Evolutionary conservation across 192 early-diverging fungal genomes (phyloP), one percentile per base, ranked within the genome.

Genomic region (Kappamyces sp.): DNA sequence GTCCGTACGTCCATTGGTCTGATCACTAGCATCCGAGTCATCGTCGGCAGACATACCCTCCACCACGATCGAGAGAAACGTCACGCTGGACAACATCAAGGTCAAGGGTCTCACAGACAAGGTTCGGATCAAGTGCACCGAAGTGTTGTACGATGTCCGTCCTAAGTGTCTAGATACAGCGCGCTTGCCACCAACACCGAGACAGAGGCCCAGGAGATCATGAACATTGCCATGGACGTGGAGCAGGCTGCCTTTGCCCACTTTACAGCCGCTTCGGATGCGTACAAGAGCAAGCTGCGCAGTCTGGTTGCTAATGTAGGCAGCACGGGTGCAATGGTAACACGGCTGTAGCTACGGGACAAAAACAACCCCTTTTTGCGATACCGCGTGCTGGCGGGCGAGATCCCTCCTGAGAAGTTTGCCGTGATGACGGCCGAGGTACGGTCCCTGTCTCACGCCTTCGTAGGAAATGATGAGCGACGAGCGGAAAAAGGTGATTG

Each of bases 381-480:
- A 51, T 74, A 78, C 35, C 70, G 70, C 23, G 76, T 94, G 1
- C 76, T 92, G 1, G 72, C 68, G 41, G 90, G 89, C 2, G 74
- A 82, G 3, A 66, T 94, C n/a, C 40, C 75, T 0, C 67, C 80
- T 7, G 73, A 83, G 33, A 66, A 72, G 3, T 83, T 97, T 68
- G 89, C 90, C 55, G 74, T 75, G 3, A 91, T 97, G 85, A 78
- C 84, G 5, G 84, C 82, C 9, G 87, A 40, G 12, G 44, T 66
- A 32, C 44, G 23, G 23, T 23, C 23, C 23, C 23, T 23, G 23
- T 23, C 23, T 58, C 5, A 42, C 48, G 40, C 42, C 33, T 2
- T 42, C 3, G 15, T 61, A 87, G 77, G 93, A 97, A 46, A 92
- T 99, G 91, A 93, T 91, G 37, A 90, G 91, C 1, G 87, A 90